Percentiles rank a stretch among this genome's conserved stretches.
Evolutionary conservation across 345 rosid genomes (phyloP).

Genomic region (Triadica sebifera): DNA sequence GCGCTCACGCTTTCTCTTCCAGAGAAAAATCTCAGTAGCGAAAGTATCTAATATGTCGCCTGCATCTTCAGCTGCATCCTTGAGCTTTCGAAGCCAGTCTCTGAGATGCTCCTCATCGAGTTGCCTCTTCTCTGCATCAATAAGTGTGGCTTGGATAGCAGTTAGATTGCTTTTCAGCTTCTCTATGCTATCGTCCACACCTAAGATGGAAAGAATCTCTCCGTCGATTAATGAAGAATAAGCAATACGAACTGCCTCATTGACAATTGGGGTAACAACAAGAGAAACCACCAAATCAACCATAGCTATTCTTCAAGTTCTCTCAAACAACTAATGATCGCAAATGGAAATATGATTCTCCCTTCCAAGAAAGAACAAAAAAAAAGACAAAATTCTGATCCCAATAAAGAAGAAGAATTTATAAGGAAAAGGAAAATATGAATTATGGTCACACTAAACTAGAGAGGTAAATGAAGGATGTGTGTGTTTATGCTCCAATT

Average conservation of each 20-base stretch:
- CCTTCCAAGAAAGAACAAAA: no score
- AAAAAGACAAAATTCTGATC: no score
- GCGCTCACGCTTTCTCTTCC: neutral
- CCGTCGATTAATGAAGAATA: neutral
- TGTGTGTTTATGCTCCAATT: no score
- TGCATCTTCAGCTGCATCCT: slow-evolving; percentile 10
- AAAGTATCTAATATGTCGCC: neutral
- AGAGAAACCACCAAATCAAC: neutral
- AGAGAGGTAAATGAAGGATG: no score
- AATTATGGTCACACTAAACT: no score
- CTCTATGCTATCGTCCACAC: neutral
- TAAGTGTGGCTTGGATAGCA: neutral
- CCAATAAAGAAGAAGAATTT: no score
- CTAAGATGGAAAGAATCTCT: neutral
- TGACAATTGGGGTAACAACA: slow-evolving; percentile 4
- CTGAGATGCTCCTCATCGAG: neutral
- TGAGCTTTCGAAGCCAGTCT: slow-evolving; percentile 12
- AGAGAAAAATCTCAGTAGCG: neutral
- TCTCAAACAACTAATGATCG: no score
- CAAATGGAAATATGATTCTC: no score
- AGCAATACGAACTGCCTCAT: neutral
- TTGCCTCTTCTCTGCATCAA: slow-evolving; percentile 15
- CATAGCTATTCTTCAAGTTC: no score
- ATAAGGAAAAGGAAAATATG: no score
- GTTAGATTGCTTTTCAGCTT: slow-evolving; percentile 6